These are phyloP conservation scores for Aspergillus tamarii DNA, from an alignment of 2,329 filamentous ascomycete species.

Conservation along the genomic window DNA sequence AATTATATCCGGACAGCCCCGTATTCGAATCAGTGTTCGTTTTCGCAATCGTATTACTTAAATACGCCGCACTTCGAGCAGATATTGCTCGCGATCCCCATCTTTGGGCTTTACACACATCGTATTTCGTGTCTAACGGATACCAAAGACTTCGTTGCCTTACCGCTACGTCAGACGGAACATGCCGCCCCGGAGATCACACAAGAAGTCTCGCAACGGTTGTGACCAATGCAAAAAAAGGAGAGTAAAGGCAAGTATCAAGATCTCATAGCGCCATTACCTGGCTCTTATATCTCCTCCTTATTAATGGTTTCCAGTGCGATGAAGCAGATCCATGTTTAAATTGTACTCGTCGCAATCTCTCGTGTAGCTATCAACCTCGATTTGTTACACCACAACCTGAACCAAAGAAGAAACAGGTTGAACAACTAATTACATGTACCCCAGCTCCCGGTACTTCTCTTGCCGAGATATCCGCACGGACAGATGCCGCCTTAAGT, in stretches of 20 bases:
- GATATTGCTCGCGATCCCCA: neutral
- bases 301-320: neutral
- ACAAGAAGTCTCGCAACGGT: conserved; percentile 33
- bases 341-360: neutral
- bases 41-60: neutral
- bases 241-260: conserved; percentile 27
- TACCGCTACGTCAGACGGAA: neutral
- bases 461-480: neutral
- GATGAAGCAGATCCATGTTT: neutral
- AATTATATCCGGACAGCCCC: neutral
- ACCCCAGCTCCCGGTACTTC: neutral
- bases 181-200: conserved; percentile 29
- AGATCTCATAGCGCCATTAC: neutral
- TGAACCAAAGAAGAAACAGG: neutral
- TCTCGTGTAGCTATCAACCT: neutral
- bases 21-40: neutral
- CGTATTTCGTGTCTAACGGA: neutral
- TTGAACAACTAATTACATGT: neutral
- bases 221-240: conserved; percentile 30
- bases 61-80: neutral
- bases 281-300: neutral
- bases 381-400: neutral
- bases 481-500: neutral
- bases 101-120: neutral
- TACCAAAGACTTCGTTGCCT: neutral